A percentile compares a stretch with the other conserved stretches of the same genome.
phyloP scores from a whole-genome alignment of 257 asterid species.

The Rubia yunnanensis region DNA sequence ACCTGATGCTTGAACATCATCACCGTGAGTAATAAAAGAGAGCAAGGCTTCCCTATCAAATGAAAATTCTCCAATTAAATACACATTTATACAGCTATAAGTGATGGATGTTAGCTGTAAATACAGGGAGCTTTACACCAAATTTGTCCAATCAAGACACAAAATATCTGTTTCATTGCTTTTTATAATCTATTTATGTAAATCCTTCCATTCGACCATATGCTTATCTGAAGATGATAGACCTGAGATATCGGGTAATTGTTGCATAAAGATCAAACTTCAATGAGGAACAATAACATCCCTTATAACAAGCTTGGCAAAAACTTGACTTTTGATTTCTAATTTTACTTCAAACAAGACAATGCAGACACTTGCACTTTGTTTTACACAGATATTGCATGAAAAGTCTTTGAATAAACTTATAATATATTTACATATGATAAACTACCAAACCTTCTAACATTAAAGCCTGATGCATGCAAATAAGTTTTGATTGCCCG shows the following conservation, averaged over 20 bases:
- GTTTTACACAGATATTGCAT: background rate
- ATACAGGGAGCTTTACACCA: background rate
- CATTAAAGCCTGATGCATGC: background rate
- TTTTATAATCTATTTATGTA: background rate
- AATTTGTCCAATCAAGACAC: background rate
- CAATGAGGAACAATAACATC: background rate
- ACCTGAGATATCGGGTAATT: background rate
- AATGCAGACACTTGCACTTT: background rate
- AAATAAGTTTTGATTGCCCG: background rate
- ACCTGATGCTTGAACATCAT: constrained; percentile 84
- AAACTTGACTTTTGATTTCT: background rate
- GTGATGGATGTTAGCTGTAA: background rate
- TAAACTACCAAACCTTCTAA: background rate
- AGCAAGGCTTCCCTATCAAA: constrained; percentile 77
- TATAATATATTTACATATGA: background rate
- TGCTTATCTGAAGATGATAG: background rate
- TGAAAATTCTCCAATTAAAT: background rate
- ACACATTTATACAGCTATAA: background rate
- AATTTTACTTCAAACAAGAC: background rate
- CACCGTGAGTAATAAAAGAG: constrained; percentile 67
- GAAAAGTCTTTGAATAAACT: background rate
- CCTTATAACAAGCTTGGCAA: background rate
- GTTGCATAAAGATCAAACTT: background rate
- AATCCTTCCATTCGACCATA: background rate
- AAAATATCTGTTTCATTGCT: background rate